Conservation (phyloP, 108 stramenopile genomes). For the Skeletonema potamos region DNA sequence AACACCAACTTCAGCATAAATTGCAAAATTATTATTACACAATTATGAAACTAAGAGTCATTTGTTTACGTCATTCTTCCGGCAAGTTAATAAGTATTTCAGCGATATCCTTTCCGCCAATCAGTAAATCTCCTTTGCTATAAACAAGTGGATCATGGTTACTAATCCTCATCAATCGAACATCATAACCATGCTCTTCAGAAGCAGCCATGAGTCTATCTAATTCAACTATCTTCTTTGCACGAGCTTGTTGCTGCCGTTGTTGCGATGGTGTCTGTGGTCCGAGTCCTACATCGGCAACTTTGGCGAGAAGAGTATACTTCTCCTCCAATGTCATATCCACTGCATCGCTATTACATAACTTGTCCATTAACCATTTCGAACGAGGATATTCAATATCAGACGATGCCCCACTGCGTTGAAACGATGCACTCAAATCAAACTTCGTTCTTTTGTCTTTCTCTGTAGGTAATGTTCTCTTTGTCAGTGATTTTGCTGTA, state of each 20-base stretch:
- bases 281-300: constrained; percentile 55
- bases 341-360: neutral
- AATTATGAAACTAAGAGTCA: neutral
- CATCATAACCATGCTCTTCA: constrained; percentile 38
- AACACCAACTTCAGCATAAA: neutral
- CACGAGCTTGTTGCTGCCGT: constrained; percentile 38
- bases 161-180: constrained; percentile 41
- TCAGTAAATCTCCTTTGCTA: constrained; percentile 50
- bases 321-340: constrained; percentile 4
- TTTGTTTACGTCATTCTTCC: neutral
- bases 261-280: constrained; percentile 51
- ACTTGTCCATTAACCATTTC: constrained; percentile 30
- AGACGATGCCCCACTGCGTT: constrained; percentile 41
- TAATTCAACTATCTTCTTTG: constrained; percentile 50
- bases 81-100: neutral
- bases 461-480: constrained; percentile 1
- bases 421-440: constrained; percentile 22
- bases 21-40: neutral
- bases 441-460: neutral
- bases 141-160: constrained; percentile 46
- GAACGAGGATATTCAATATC: constrained; percentile 51
- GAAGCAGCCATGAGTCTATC: constrained; percentile 36
- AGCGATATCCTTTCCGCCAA: constrained; percentile 23
- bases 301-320: constrained; percentile 35
- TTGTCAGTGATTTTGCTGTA: constrained; percentile 43